A percentile compares a stretch with the other conserved stretches of the same genome.
Evolutionary conservation across 148 eudicot species (phyloP).

Genomic region (Polygonum maritimum): DNA sequence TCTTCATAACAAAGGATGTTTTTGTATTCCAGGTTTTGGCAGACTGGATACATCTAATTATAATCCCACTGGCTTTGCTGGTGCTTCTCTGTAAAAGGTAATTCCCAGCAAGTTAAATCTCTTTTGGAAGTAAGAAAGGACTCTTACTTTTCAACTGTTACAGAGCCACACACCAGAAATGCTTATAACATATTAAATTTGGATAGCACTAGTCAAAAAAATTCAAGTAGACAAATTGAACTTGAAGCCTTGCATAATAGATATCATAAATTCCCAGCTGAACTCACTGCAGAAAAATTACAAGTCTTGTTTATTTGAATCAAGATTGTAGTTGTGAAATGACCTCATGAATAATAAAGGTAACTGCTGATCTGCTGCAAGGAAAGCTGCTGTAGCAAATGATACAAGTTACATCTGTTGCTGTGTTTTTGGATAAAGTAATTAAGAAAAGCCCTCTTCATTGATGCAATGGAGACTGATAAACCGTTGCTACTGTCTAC

Average conservation of each 20-base stretch:
- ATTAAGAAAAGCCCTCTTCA: background rate
- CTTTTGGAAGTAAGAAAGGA: background rate
- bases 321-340: background rate
- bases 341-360: background rate
- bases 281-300: background rate
- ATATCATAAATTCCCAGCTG: background rate
- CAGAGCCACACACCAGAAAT: background rate
- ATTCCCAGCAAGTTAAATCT: background rate
- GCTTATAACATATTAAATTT: background rate
- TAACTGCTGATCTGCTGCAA: background rate
- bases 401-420: background rate
- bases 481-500: background rate
- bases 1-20: background rate
- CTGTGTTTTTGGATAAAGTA: background rate
- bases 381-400: background rate
- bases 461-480: background rate
- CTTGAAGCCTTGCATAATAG: background rate
- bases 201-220: background rate
- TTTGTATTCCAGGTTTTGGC: slow-evolving; percentile 57
- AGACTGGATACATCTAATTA: slow-evolving; percentile 39
- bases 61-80: slow-evolving; percentile 28
- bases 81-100: slow-evolving; percentile 53
- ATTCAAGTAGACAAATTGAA: background rate
- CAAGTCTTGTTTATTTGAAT: background rate
- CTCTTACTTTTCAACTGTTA: background rate